phyloP scores from a whole-genome alignment of 208 protist genomes.

The Trypanosoma mega region DNA sequence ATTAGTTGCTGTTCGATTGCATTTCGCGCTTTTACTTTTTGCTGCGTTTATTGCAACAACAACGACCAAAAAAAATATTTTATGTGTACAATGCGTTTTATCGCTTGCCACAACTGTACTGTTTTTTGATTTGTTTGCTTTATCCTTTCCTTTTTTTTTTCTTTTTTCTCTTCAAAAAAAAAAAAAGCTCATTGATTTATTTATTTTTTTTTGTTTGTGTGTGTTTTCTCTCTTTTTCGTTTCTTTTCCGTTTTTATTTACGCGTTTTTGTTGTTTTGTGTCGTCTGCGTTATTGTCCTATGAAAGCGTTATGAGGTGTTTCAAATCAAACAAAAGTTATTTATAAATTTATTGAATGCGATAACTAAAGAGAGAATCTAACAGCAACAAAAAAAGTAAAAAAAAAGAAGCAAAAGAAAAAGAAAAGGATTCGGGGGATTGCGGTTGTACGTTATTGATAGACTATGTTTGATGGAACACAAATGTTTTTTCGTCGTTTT shows the following conservation, averaged over 20 bases:
- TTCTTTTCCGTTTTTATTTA: no score
- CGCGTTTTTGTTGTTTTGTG: no score
- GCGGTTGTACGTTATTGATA: background rate
- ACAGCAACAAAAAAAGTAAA: background rate
- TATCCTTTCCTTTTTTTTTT: background rate
- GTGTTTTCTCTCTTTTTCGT: background rate
- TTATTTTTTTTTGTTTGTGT: background rate
- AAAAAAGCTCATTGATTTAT: background rate
- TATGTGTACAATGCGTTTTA: no score
- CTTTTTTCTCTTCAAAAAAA: background rate
- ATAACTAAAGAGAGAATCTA: background rate
- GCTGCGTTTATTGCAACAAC: no score
- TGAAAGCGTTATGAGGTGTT: background rate
- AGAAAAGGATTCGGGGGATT: background rate
- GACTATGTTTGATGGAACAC: background rate
- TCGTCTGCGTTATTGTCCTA: no score
- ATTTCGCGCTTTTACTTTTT: no score
- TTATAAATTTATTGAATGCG: background rate
- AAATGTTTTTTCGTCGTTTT: background rate
- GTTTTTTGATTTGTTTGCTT: no score
- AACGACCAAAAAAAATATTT: no score
- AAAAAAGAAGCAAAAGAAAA: conserved; percentile 4
- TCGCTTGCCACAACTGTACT: no score
- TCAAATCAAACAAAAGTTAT: background rate
- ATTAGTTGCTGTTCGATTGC: no score